Evolutionary conservation across 176 grass and related monocot genomes (phyloP), one percentile per base, ranked within the genome.

Genomic region (Pharus latifolius): DNA sequence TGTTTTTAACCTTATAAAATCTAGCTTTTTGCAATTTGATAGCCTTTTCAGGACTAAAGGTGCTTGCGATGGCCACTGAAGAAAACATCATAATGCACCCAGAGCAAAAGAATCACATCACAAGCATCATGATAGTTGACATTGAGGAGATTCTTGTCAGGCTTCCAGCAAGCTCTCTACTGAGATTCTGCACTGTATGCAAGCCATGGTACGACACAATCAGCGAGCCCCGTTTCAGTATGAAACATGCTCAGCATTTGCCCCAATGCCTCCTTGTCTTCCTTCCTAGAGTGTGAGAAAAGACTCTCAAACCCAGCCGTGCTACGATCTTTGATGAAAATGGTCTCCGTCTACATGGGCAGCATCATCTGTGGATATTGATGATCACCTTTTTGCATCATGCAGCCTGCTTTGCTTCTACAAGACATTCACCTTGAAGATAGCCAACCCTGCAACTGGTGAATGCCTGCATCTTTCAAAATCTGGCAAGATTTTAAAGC

Each of bases 381-480:
- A 83, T 3, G 63, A 61, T 44, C 72, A 69, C 53, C 54, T 82
- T 29, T 76, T 82, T 60, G 72, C 72, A 16, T 82, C 63, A 1
- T 82, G 72, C 65, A 69, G 80, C 7, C 46, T 82, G 55, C 80
- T 82, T 68, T 82, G 80, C 72, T 82, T 76, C 72, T 69, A 76
- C 63, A 45, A 32, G 63, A 62, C 5, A 26, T 37, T 31, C 64
- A 76, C 65, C 2, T 28, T 83, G 15, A 83, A 83, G 55, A 70
- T 83, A 34, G 56, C 30, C 49, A 83, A 76, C 48, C 72, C 72
- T n/a, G 63, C 30, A 16, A 76, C 72, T 14, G 72, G 56, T 61
- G 55, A 76, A 26, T 23, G 56, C 28, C 56, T 83, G 64, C 46
- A 70, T 27, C 38, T 83, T 56, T 62, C 27, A 5, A 76, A 83